Conservation (phyloP, 2,329 filamentous ascomycete species). For the Aspergillus novofumigatus region DNA sequence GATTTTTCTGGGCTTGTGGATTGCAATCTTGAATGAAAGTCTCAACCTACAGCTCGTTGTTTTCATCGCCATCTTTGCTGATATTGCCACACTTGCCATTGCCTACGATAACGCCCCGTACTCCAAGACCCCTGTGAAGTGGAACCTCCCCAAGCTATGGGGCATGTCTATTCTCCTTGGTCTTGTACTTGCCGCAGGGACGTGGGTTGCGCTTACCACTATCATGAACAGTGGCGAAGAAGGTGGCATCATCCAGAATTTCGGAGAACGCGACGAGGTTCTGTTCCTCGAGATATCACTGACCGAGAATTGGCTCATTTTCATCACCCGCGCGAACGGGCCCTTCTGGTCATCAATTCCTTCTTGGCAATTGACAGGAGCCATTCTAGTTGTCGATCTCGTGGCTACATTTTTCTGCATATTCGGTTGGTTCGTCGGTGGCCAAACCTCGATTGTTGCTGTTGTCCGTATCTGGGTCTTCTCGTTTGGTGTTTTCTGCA, state of each 20-base stretch:
- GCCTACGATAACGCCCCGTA: constrained; percentile 90
- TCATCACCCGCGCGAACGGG: constrained; percentile 90
- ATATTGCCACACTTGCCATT: constrained; percentile 87
- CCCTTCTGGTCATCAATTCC: constrained; percentile 88
- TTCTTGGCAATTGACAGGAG: constrained; percentile 76
- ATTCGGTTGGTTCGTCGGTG: constrained; percentile 74
- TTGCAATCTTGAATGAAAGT: constrained; percentile 77
- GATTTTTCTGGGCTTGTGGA: constrained; percentile 89
- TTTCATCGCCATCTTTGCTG: constrained; percentile 92
- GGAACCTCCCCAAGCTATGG: constrained; percentile 93
- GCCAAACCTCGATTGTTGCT: constrained; percentile 71
- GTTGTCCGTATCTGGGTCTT: constrained; percentile 89
- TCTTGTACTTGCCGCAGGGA: constrained; percentile 73
- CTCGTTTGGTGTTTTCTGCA: constrained; percentile 83
- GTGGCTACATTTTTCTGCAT: constrained; percentile 80
- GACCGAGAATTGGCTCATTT: constrained; percentile 94
- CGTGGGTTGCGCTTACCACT: constrained; percentile 85
- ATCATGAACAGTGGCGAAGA: constrained; percentile 66
- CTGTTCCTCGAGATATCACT: constrained; percentile 87
- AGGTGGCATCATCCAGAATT: constrained; percentile 86
- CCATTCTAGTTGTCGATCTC: constrained; percentile 77
- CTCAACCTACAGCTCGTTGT: constrained; percentile 85
- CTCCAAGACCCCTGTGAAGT: constrained; percentile 83
- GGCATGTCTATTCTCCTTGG: constrained; percentile 85
- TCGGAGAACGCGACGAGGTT: constrained; percentile 74